Evolutionary conservation across 139 green algal species (phyloP).

Genomic region (Micractinium conductrix): DNA sequence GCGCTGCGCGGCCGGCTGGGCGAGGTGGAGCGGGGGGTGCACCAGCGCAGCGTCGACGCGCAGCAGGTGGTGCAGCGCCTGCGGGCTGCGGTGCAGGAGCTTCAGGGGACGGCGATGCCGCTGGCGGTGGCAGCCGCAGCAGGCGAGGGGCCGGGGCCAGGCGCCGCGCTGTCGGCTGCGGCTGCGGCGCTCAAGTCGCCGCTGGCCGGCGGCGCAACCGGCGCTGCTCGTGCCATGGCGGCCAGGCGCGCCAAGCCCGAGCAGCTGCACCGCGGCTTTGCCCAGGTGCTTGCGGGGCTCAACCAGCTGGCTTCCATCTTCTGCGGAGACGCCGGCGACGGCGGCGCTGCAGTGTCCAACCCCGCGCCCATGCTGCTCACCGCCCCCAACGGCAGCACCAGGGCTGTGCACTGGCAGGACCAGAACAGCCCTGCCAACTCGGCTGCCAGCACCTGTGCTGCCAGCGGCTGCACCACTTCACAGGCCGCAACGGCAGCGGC

Average conservation of each 20-base stretch:
- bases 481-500: background rate
- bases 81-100: slow-evolving; percentile 11
- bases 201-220: background rate
- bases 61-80: slow-evolving; percentile 16
- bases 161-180: background rate
- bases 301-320: slow-evolving; percentile 15
- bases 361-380: slow-evolving; percentile 21
- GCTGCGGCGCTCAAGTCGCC: background rate
- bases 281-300: slow-evolving; percentile 6
- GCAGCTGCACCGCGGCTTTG: slow-evolving; percentile 19
- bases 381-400: slow-evolving; percentile 15
- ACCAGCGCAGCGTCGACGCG: slow-evolving; percentile 4
- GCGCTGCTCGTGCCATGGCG: background rate
- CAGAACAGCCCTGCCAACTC: slow-evolving; percentile 13
- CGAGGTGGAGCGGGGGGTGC: slow-evolving; percentile 29
- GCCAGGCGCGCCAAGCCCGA: background rate
- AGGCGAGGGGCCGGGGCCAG: background rate
- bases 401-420: slow-evolving; percentile 22
- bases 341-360: background rate
- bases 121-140: slow-evolving; percentile 17
- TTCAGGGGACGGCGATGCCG: slow-evolving; percentile 23
- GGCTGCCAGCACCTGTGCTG: background rate
- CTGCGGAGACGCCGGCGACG: background rate
- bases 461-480: background rate
- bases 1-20: slow-evolving; percentile 42